Conservation (phyloP, 345 rosid genomes). For the Litchi chinensis region DNA sequence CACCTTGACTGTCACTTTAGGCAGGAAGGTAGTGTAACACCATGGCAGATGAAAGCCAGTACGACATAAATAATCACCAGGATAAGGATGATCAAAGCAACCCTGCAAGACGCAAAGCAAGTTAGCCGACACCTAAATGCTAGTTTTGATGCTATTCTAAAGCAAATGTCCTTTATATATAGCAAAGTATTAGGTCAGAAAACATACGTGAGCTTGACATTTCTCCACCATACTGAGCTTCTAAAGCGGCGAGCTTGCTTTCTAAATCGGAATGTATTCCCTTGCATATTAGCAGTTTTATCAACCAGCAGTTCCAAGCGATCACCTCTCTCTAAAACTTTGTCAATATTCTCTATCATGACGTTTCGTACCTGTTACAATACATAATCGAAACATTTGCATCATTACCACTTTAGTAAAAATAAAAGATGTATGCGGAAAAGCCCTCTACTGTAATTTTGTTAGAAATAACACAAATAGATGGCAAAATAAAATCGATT, state of each 20-base stretch:
- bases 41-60: constrained; percentile 81
- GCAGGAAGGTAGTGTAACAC: constrained; percentile 74
- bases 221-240: constrained; percentile 91
- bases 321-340: constrained; percentile 90
- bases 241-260: constrained; percentile 93
- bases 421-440: not conserved
- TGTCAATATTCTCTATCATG: constrained; percentile 95
- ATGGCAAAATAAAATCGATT: not conserved
- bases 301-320: constrained; percentile 95
- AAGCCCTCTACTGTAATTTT: too few species aligned
- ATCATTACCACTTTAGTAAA: not conserved
- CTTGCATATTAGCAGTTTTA: constrained; percentile 94
- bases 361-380: constrained; percentile 72
- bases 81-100: constrained; percentile 59
- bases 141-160: not conserved
- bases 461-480: not conserved
- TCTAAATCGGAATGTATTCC: constrained; percentile 89
- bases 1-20: constrained; percentile 42
- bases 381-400: not conserved
- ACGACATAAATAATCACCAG: constrained; percentile 67
- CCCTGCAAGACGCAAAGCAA: constrained; percentile 50
- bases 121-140: constrained; percentile 17
- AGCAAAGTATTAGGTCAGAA: constrained; percentile 5
- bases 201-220: constrained; percentile 82
- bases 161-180: not conserved